Evolutionary conservation across 2,329 filamentous ascomycete genomes (phyloP).

Genomic region (Penicillium sp.): DNA sequence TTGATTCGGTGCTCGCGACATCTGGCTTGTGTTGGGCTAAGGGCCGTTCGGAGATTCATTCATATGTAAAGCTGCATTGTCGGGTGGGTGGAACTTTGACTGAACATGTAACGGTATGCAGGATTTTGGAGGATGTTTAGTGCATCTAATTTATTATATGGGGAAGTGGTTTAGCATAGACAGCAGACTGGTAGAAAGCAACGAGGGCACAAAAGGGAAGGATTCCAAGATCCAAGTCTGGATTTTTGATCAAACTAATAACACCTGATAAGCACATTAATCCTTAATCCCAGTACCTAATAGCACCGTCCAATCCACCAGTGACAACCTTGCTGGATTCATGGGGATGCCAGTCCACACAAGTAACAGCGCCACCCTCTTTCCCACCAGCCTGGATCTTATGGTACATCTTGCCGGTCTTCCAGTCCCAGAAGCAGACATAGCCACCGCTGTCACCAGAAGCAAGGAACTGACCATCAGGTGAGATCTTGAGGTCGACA

Average conservation of each 20-base stretch:
- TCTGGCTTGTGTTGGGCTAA: slow-evolving; percentile 14
- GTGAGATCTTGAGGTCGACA: slow-evolving; percentile 77
- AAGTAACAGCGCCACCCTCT: slow-evolving; percentile 71
- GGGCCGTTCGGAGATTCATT: neutral
- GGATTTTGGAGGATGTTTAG: neutral
- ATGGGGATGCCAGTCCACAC: slow-evolving; percentile 91
- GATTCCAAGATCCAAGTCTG: neutral
- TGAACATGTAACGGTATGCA: neutral
- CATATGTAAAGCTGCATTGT: neutral
- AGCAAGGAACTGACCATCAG: slow-evolving; percentile 83
- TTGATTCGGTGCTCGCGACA: slow-evolving; percentile 12
- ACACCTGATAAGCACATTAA: neutral
- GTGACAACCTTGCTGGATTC: slow-evolving; percentile 90
- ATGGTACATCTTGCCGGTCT: slow-evolving; percentile 98
- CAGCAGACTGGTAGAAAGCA: neutral
- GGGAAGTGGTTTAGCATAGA: neutral
- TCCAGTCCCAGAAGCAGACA: slow-evolving; percentile 98
- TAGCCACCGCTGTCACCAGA: slow-evolving; percentile 81
- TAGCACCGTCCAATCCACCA: slow-evolving; percentile 76
- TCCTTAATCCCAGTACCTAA: slow-evolving; percentile 85
- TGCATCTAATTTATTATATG: neutral
- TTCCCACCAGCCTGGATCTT: slow-evolving; percentile 67
- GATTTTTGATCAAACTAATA: slow-evolving; percentile 6
- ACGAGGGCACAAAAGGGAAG: neutral
- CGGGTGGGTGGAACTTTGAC: neutral